These are phyloP conservation scores for Aethionema arabicum DNA, from an alignment of 345 rosid species.

Conservation along the genomic window DNA sequence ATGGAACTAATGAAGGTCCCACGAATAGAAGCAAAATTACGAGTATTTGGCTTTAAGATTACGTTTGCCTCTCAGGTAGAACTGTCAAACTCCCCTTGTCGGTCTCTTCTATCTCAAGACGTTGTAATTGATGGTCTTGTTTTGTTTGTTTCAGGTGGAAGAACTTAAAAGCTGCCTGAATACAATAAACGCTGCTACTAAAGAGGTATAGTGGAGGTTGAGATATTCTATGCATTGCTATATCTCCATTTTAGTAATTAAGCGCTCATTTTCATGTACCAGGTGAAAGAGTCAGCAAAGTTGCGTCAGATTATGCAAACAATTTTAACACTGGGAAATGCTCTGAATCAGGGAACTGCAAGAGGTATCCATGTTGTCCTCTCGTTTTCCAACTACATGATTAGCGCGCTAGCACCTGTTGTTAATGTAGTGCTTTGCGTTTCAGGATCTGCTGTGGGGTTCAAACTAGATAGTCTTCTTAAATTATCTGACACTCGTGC, in stretches of 20 bases:
- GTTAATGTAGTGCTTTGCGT: slow-evolving; percentile 26
- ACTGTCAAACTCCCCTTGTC: slow-evolving; percentile 19
- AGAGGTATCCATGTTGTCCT: slow-evolving; percentile 53
- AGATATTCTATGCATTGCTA: slow-evolving; percentile 14
- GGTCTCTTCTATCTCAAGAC: slow-evolving; percentile 14
- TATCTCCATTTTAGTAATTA: slow-evolving; percentile 26
- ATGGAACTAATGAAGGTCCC: slow-evolving; percentile 95
- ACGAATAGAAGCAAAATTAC: slow-evolving; percentile 87
- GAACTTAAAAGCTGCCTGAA: slow-evolving; percentile 70
- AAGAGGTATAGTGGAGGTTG: slow-evolving; percentile 60
- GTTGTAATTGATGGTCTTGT: slow-evolving; percentile 13
- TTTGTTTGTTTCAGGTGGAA: slow-evolving; percentile 57
- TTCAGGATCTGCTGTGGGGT: slow-evolving; percentile 94
- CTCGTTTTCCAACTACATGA: slow-evolving; percentile 2
- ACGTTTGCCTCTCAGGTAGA: slow-evolving; percentile 85
- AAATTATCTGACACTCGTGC: slow-evolving; percentile 98
- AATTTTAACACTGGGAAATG: slow-evolving; percentile 91
- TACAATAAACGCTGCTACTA: slow-evolving; percentile 63
- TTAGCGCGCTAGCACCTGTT: slow-evolving; percentile 9
- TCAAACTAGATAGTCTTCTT: slow-evolving; percentile 96
- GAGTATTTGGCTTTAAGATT: slow-evolving; percentile 92
- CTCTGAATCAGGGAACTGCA: slow-evolving; percentile 97
- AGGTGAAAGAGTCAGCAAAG: slow-evolving; percentile 93
- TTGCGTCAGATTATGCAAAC: slow-evolving; percentile 99
- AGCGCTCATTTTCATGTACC: slow-evolving; percentile 28